Evolutionary conservation across 768 basidiomycete species (phyloP).

Genomic region (Dentipellis fragilis): DNA sequence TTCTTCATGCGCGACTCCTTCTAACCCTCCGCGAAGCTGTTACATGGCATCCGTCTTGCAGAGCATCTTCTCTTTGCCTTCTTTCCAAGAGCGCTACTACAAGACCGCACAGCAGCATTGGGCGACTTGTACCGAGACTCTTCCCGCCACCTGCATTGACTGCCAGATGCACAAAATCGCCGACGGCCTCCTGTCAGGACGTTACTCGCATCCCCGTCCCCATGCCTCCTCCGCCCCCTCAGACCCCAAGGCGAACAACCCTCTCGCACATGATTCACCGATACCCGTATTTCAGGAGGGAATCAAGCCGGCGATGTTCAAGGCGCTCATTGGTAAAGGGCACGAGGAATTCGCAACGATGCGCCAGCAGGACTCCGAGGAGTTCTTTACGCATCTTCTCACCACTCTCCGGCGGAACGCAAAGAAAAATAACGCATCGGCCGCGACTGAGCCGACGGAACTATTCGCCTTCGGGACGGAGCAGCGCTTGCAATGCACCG

Average conservation of each 20-base stretch:
- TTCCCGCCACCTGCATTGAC: conserved; percentile 83
- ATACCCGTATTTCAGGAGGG: conserved; percentile 72
- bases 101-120: conserved; percentile 42
- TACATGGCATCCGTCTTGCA: conserved; percentile 96
- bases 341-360: conserved; percentile 94
- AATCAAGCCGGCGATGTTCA: conserved; percentile 74
- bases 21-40: conserved; percentile 42
- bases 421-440: conserved; percentile 33
- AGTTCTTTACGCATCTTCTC: conserved; percentile 81
- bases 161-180: conserved; percentile 91
- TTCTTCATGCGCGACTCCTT: background rate
- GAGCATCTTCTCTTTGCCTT: conserved; percentile 68
- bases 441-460: conserved; percentile 55
- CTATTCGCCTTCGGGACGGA: conserved; percentile 77
- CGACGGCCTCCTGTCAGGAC: conserved; percentile 87
- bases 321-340: conserved; percentile 82
- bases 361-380: conserved; percentile 95
- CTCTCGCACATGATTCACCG: conserved; percentile 28
- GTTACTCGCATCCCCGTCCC: conserved; percentile 64
- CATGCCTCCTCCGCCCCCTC: conserved; percentile 13
- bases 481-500: conserved; percentile 74
- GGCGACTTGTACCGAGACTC: conserved; percentile 45
- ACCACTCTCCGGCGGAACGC: conserved; percentile 60
- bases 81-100: conserved; percentile 69
- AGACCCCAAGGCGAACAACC: conserved; percentile 19